phyloP scores from a whole-genome alignment of 169 alveolate species.

The Cryptosporidium tyzzeri region DNA sequence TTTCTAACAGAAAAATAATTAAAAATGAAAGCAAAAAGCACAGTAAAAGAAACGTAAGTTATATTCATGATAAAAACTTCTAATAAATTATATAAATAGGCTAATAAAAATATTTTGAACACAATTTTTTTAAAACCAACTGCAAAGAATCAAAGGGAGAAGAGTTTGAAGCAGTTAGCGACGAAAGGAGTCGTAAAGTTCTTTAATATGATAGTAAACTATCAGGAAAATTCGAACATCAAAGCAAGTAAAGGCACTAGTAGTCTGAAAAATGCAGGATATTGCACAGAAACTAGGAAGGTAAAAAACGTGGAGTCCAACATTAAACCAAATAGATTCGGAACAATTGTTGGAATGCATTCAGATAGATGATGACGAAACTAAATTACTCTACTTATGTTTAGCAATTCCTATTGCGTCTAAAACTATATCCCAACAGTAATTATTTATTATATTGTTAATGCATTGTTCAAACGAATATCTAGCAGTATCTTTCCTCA shows the following conservation, averaged over 20 bases:
- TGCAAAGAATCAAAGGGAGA: conserved; percentile 11
- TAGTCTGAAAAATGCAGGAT: background rate
- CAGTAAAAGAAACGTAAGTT: background rate
- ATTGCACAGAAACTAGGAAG: background rate
- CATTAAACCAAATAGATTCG: conserved; percentile 34
- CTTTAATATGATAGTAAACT: conserved; percentile 43
- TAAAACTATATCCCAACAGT: conserved; percentile 48
- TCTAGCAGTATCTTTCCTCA: background rate
- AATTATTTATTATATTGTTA: conserved; percentile 8
- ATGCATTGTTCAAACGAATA: conserved; percentile 10
- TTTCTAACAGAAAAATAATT: background rate
- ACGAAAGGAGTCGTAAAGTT: conserved; percentile 70
- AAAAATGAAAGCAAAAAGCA: background rate
- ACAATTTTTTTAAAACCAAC: conserved; percentile 11
- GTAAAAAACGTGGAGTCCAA: background rate
- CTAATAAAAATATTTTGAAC: background rate
- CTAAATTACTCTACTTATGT: background rate
- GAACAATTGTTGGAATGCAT: conserved; percentile 13
- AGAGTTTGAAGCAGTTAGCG: conserved; percentile 20
- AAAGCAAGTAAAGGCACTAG: background rate
- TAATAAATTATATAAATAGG: conserved; percentile 8
- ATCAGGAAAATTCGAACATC: background rate
- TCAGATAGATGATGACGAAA: background rate
- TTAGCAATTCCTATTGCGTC: background rate
- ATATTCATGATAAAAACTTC: background rate